Conservation (phyloP, 805 yeast species). For the Candida peoriensis region DNA sequence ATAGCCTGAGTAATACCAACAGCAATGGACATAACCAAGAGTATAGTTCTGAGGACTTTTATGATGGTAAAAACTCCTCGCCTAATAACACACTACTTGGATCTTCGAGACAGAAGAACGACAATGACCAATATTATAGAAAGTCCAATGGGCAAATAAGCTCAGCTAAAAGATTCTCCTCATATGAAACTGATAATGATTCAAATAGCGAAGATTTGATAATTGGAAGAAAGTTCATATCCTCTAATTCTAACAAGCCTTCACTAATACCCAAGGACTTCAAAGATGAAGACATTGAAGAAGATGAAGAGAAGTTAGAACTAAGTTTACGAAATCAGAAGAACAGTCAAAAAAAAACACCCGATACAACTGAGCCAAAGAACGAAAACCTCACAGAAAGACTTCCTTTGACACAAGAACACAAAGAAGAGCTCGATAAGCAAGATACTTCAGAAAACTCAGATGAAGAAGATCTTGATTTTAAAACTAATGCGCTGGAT, state of each 20-base stretch:
- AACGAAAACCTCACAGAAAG: slow-evolving; percentile 11
- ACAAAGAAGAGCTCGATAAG: slow-evolving; percentile 16
- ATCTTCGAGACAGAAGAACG: too few relatives aligned
- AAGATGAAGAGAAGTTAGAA: slow-evolving; percentile 18
- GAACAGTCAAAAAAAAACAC: background rate
- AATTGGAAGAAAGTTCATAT: background rate
- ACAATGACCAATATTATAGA: background rate
- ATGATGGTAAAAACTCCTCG: background rate
- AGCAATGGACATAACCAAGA: too few relatives aligned
- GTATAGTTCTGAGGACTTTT: background rate
- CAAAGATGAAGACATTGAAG: slow-evolving; percentile 19
- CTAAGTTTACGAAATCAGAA: slow-evolving; percentile 2
- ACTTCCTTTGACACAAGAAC: slow-evolving; percentile 16
- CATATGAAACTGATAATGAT: background rate
- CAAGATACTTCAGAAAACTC: background rate
- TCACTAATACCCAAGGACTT: slow-evolving; percentile 24
- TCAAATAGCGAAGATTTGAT: background rate
- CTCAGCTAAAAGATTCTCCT: background rate
- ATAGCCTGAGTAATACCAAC: too few relatives aligned
- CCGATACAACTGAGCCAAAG: background rate
- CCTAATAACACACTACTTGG: background rate
- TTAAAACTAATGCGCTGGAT: too few relatives aligned
- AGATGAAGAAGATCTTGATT: slow-evolving; percentile 13
- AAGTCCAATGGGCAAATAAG: background rate
- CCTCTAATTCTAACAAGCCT: slow-evolving; percentile 6